These are phyloP conservation scores for Trametes cinnabarina DNA, from an alignment of 768 basidiomycete species.

Conservation along the genomic window DNA sequence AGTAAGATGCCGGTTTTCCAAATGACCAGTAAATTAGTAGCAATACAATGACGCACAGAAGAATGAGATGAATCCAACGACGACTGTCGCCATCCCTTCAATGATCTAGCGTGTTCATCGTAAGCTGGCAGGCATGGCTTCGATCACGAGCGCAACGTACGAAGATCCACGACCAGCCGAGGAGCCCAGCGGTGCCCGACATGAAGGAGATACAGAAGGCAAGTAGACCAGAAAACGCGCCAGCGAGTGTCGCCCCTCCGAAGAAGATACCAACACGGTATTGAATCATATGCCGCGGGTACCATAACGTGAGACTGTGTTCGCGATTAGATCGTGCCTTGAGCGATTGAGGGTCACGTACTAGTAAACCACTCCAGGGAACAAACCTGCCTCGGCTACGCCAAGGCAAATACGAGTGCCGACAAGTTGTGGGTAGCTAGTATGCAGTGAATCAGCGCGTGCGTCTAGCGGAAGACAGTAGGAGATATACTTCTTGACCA, in stretches of 20 bases:
- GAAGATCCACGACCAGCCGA: conserved; percentile 35
- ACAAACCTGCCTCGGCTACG: conserved; percentile 65
- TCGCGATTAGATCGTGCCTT: background rate
- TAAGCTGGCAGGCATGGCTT: background rate
- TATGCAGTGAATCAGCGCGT: no score
- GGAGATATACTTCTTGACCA: conserved; percentile 54
- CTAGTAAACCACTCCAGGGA: conserved; percentile 75
- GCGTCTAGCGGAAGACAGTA: no score
- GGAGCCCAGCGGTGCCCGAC: conserved; percentile 26
- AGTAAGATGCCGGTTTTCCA: no score
- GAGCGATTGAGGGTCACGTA: conserved; percentile 30
- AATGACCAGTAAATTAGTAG: no score
- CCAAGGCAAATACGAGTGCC: conserved; percentile 58
- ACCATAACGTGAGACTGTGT: conserved; percentile 26
- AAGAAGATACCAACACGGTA: conserved; percentile 27
- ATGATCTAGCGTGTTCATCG: conserved; percentile 41
- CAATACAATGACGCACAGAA: background rate
- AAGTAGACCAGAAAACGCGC: conserved; percentile 30
- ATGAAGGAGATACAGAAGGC: conserved; percentile 36
- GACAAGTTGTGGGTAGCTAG: conserved; percentile 57
- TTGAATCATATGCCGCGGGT: conserved; percentile 27
- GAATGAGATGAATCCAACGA: conserved; percentile 46
- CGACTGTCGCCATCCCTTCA: conserved; percentile 60
- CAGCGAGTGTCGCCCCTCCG: conserved; percentile 24
- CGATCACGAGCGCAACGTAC: conserved; percentile 9